Percentiles rank a stretch among this genome's conserved stretches.
Conservation (phyloP, 2,329 filamentous ascomycete species). For the Colletotrichum karsti region DNA sequence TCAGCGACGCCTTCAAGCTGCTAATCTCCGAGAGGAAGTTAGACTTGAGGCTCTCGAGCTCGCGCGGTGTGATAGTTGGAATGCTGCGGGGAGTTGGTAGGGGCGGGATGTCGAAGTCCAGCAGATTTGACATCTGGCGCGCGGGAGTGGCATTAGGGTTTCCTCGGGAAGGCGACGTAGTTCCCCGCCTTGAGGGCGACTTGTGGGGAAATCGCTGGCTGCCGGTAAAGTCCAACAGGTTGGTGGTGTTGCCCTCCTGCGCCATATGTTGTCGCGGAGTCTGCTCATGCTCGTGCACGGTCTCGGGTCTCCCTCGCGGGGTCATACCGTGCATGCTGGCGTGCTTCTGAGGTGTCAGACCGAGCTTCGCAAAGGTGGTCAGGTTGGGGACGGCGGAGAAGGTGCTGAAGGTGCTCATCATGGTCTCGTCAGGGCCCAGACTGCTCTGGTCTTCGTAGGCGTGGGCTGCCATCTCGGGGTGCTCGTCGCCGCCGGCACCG, state of each 20-base stretch:
- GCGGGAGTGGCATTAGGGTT: slow-evolving; percentile 55
- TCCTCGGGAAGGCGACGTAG: slow-evolving; percentile 19
- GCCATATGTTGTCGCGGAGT: slow-evolving; percentile 43
- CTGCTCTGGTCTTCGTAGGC: slow-evolving; percentile 43
- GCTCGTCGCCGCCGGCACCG: slow-evolving; percentile 23
- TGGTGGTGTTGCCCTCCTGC: slow-evolving; percentile 71
- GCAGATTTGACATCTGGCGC: slow-evolving; percentile 71
- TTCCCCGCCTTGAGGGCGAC: slow-evolving; percentile 54
- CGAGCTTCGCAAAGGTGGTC: slow-evolving; percentile 81
- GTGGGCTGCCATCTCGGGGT: slow-evolving; percentile 33
- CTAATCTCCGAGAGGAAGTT: slow-evolving; percentile 92
- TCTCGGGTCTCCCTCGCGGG: slow-evolving; percentile 45
- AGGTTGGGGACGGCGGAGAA: slow-evolving; percentile 92
- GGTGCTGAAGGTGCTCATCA: slow-evolving; percentile 85
- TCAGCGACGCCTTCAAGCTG: slow-evolving; percentile 89
- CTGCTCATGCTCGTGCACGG: slow-evolving; percentile 43
- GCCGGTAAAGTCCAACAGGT: slow-evolving; percentile 89
- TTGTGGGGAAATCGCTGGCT: slow-evolving; percentile 62
- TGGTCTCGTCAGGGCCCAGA: slow-evolving; percentile 71
- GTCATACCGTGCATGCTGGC: slow-evolving; percentile 49
- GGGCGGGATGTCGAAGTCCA: slow-evolving; percentile 94
- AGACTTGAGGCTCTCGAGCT: slow-evolving; percentile 92
- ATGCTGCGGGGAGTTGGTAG: slow-evolving; percentile 91
- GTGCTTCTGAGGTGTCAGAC: slow-evolving; percentile 69
- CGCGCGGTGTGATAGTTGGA: slow-evolving; percentile 88